A percentile compares a stretch with the other conserved stretches of the same genome.
phyloP scores from a whole-genome alignment of 768 basidiomycete genomes.

The Boletellus ananas region DNA sequence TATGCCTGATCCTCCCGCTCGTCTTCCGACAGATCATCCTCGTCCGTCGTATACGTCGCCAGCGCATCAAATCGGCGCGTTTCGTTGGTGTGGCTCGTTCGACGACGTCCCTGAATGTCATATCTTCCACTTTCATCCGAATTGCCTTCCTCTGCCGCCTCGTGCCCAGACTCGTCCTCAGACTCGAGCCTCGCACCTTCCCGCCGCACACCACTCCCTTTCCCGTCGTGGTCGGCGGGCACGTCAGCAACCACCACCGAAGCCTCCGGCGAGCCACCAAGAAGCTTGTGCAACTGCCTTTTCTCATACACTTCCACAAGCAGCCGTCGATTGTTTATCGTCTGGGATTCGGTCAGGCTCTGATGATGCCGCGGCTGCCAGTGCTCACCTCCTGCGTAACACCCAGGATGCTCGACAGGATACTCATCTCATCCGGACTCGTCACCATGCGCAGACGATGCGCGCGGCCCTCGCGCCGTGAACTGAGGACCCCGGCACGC shows the following conservation, averaged over 20 bases:
- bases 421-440: conserved; percentile 66
- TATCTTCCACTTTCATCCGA: conserved; percentile 60
- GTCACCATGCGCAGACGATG: conserved; percentile 41
- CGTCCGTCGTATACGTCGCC: conserved; percentile 51
- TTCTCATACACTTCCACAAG: conserved; percentile 67
- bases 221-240: conserved; percentile 8
- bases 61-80: conserved; percentile 31
- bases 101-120: conserved; percentile 45
- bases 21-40: conserved; percentile 27
- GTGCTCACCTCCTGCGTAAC: conserved; percentile 74
- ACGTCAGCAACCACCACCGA: conserved; percentile 20
- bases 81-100: conserved; percentile 45
- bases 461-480: conserved; percentile 50
- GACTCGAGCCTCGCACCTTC: conserved; percentile 34
- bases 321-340: conserved; percentile 66
- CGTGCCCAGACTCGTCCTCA: conserved; percentile 16
- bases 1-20: conserved; percentile 28
- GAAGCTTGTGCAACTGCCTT: conserved; percentile 52
- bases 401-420: conserved; percentile 75
- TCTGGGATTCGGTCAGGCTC: conserved; percentile 38
- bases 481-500: conserved; percentile 57
- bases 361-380: not conserved
- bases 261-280: conserved; percentile 38
- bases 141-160: conserved; percentile 14
- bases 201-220: conserved; percentile 25